These are phyloP conservation scores for Ascochyta fabae DNA, from an alignment of 2,329 filamentous ascomycete genomes.

Conservation along the genomic window DNA sequence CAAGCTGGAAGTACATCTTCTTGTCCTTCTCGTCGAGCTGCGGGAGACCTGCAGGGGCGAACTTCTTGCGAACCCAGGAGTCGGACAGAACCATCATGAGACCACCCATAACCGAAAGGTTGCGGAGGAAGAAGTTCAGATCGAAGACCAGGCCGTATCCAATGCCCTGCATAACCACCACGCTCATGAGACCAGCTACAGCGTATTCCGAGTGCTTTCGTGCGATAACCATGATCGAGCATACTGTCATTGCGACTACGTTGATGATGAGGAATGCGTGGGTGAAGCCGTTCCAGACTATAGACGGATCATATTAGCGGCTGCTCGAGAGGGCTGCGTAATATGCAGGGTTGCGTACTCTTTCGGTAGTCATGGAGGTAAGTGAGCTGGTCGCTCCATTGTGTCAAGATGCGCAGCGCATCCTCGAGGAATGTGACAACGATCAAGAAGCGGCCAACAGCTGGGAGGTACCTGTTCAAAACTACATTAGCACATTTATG, in stretches of 20 bases:
- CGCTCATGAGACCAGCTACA: constrained; percentile 84
- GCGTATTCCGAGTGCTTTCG: constrained; percentile 94
- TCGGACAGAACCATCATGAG: constrained; percentile 98
- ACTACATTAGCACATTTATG: constrained; percentile 30
- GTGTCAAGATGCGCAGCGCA: constrained; percentile 92
- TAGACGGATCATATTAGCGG: constrained; percentile 27
- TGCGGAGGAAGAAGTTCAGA: constrained; percentile 99
- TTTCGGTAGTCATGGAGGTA: constrained; percentile 92
- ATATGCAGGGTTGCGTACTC: constrained; percentile 64
- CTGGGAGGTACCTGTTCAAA: constrained; percentile 78
- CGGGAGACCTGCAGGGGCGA: constrained; percentile 92
- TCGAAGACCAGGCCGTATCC: constrained; percentile 99
- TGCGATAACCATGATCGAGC: constrained; percentile 85
- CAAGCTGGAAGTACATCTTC: constrained; percentile 99
- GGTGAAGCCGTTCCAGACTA: constrained; percentile 86
- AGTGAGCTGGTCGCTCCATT: constrained; percentile 93
- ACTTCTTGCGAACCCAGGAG: constrained; percentile 96
- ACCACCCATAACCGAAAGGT: constrained; percentile 95
- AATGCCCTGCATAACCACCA: constrained; percentile 91
- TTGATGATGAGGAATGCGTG: constrained; percentile 93
- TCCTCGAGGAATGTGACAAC: constrained; percentile 99
- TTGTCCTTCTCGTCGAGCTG: constrained; percentile 98
- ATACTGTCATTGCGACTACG: constrained; percentile 83
- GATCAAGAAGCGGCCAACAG: constrained; percentile 95
- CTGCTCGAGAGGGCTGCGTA: constrained; percentile 1